Evolutionary conservation across 768 basidiomycete species (phyloP).

Genomic region (Rhizopogon vesiculosus): DNA sequence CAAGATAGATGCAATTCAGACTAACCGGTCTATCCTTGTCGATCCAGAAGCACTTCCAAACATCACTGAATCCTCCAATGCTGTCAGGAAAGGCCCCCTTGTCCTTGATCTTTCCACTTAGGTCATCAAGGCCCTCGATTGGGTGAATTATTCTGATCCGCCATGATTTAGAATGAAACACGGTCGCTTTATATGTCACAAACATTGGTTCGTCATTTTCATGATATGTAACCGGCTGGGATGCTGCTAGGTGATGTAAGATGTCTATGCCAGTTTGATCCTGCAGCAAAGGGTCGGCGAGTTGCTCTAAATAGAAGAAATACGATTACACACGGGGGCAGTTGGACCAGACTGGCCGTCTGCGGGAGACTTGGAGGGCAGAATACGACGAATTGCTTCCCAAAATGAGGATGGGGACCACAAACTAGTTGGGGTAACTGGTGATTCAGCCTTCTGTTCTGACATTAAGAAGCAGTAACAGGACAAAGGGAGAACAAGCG

Average conservation of each 20-base stretch:
- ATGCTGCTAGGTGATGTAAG: background rate
- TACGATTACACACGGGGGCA: background rate
- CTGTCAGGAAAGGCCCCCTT: slow-evolving; percentile 28
- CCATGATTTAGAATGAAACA: background rate
- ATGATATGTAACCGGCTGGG: background rate
- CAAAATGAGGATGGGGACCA: background rate
- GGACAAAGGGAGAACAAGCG: background rate
- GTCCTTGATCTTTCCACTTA: slow-evolving; percentile 8
- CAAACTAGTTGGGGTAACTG: background rate
- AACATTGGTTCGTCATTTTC: background rate
- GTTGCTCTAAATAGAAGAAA: background rate
- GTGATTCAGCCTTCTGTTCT: background rate
- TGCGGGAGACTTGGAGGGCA: background rate
- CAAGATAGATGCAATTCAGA: background rate
- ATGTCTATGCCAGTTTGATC: background rate
- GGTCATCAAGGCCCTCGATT: background rate
- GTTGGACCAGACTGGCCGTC: background rate
- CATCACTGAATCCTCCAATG: slow-evolving; percentile 41
- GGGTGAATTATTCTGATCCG: background rate
- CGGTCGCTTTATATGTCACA: background rate
- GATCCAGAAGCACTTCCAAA: slow-evolving; percentile 35
- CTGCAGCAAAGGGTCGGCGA: background rate
- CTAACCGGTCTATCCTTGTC: background rate
- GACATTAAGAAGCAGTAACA: background rate
- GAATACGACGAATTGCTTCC: background rate